phyloP scores from a whole-genome alignment of 257 asterid species.

The Handroanthus guayacan region DNA sequence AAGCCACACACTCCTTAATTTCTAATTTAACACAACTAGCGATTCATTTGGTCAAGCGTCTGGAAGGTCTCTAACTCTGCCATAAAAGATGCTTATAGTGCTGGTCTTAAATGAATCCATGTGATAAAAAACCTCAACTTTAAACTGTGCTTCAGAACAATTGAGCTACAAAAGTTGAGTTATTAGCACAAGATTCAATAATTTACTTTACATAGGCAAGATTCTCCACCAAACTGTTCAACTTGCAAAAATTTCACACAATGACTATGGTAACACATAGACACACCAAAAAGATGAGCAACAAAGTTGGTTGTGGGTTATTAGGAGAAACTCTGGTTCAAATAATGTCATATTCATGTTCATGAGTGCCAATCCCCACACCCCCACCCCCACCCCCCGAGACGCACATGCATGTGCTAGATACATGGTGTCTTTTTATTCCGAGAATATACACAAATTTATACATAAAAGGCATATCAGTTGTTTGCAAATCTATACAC shows the following conservation, averaged over 20 bases:
- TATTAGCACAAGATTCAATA: background rate
- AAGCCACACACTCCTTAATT: conserved; percentile 1
- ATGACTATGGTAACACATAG: background rate
- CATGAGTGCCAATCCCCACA: background rate
- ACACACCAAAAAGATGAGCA: background rate
- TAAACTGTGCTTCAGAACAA: conserved; percentile 2
- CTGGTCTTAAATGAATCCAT: background rate
- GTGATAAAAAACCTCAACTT: background rate
- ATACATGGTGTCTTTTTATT: background rate
- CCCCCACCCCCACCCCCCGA: background rate
- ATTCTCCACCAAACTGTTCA: background rate
- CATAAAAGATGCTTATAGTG: background rate
- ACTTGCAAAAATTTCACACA: background rate
- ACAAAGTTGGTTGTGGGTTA: background rate
- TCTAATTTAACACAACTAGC: background rate
- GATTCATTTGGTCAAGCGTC: conserved; percentile 20
- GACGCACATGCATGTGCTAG: background rate
- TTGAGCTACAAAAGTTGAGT: background rate
- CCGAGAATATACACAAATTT: background rate
- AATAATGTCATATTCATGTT: background rate
- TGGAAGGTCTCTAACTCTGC: background rate
- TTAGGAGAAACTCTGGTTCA: conserved; percentile 8
- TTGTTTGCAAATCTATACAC: conserved; percentile 10
- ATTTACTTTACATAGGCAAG: background rate
- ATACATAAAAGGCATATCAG: background rate